Percentiles rank a stretch among this genome's conserved stretches.
These are phyloP conservation scores for Centella asiatica DNA, from an alignment of 129 eudicot species.

Conservation along the genomic window DNA sequence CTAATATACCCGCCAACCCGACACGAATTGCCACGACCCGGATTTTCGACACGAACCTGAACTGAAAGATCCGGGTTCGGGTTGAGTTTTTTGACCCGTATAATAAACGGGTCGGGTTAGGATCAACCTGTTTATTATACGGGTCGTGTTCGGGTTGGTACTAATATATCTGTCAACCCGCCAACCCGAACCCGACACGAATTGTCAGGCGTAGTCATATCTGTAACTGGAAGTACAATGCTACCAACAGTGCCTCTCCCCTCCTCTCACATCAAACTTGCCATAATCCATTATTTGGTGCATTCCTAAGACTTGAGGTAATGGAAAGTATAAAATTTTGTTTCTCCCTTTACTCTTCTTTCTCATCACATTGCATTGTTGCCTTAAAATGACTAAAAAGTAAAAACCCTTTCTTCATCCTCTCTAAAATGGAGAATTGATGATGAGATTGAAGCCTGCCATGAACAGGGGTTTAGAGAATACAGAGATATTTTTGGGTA, in stretches of 20 bases:
- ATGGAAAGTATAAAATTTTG: conserved; percentile 21
- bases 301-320: conserved; percentile 14
- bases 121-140: too few relatives aligned
- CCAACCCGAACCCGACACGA: too few relatives aligned
- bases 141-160: too few relatives aligned
- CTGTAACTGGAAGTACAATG: conserved; percentile 3
- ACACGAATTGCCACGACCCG: too few relatives aligned
- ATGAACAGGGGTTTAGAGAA: conserved; percentile 29
- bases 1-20: too few relatives aligned
- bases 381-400: conserved; percentile 9
- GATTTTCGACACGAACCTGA: too few relatives aligned
- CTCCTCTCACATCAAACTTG: conserved; percentile 17
- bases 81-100: too few relatives aligned
- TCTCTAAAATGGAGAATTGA: not conserved
- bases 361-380: conserved; percentile 21
- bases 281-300: conserved; percentile 27
- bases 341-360: conserved; percentile 25
- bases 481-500: conserved; percentile 25
- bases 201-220: too few relatives aligned
- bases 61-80: too few relatives aligned
- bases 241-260: not conserved
- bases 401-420: conserved; percentile 6
- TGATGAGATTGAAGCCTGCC: not conserved
- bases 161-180: too few relatives aligned
- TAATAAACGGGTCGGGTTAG: too few relatives aligned